Evolutionary conservation across 371 early-diverging fungal genomes (phyloP), one percentile per base, ranked within the genome.

Genomic region (Rhizopus sp.): DNA sequence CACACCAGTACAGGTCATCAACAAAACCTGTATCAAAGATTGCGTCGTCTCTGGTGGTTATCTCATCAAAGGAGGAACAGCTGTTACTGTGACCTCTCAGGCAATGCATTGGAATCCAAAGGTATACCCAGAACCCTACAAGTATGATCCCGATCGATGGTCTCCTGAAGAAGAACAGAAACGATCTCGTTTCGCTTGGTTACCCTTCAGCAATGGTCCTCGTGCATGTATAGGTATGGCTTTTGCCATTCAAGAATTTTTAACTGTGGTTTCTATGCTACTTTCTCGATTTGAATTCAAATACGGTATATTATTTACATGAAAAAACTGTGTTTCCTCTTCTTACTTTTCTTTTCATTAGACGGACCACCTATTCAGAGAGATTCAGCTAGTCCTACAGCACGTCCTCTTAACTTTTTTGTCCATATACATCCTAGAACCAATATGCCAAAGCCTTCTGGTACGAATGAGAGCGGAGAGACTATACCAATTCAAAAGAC

Each of bases 241-340:
- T 44, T 81, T 84, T 63, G 82, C 85, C 16, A 52, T 84, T 2
- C 80, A 81, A 69, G 85, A 84, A 66, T 80, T 78, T n/a, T 83
- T 80, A 50, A 75, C 79, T 4, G 83, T 81, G 1, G 51, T 83
- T 41, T 75, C 79, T 8, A 80, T 77, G 80, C 37, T 70, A 30
- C 56, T 80, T 32, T 60, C 72, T 39, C 66, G 67, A 3, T 80
- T 69, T 51, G 65, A 75, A 16, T 80, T 80, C 50, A 15, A 15
- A n/a, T 70, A 75, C 60, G 70, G 75, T 35, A 23, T 23, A 23
- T 2, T 23, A 23, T 23, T 23, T 23, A 23, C 2, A 23, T 23
- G 23, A 2, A 23, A 23, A 23, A 23, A 23, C 23, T 23, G 23
- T 23, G 23, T 23, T 23, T 23, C 23, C 0, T 23, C 23, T 23